These are phyloP conservation scores for Colletotrichum echinochloae DNA, from an alignment of 2,329 filamentous ascomycete species.

Conservation along the genomic window DNA sequence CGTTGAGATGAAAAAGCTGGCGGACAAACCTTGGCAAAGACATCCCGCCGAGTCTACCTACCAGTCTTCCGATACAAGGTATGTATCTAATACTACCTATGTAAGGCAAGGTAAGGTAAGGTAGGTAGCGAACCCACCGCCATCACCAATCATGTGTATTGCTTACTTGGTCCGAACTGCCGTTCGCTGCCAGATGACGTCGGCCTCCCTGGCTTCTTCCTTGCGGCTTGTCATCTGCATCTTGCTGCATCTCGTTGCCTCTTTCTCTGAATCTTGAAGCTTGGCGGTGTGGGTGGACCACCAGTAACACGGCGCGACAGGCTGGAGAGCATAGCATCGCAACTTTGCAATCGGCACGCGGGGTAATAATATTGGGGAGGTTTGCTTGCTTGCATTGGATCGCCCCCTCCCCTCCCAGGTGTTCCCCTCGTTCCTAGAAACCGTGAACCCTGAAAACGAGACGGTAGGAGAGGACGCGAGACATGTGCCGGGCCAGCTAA, in stretches of 20 bases:
- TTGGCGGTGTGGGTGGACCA: conserved; percentile 38
- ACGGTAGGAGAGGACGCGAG: conserved; percentile 30
- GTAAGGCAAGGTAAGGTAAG: no score
- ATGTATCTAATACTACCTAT: no score
- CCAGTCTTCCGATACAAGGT: conserved; percentile 4
- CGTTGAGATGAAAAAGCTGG: conserved; percentile 1
- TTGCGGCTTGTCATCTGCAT: conserved; percentile 19
- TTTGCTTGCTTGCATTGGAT: conserved; percentile 40
- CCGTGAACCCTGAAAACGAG: conserved; percentile 41
- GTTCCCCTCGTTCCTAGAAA: conserved; percentile 38
- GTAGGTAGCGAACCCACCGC: not conserved
- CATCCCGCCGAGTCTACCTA: not conserved
- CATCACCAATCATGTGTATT: not conserved
- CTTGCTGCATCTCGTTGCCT: conserved; percentile 31
- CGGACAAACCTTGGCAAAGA: conserved; percentile 17
- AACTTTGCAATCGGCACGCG: conserved; percentile 39
- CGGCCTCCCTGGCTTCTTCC: conserved; percentile 19
- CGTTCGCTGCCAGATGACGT: conserved; percentile 34
- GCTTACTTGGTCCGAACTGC: not conserved
- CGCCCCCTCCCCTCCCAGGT: conserved; percentile 34
- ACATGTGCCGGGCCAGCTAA: conserved; percentile 37
- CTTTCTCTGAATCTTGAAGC: conserved; percentile 7
- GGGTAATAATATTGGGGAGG: conserved; percentile 35
- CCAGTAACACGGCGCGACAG: conserved; percentile 17
- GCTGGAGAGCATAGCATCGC: conserved; percentile 24